Evolutionary conservation across 129 eudicot genomes (phyloP).

Genomic region (Centaurea solstitialis): DNA sequence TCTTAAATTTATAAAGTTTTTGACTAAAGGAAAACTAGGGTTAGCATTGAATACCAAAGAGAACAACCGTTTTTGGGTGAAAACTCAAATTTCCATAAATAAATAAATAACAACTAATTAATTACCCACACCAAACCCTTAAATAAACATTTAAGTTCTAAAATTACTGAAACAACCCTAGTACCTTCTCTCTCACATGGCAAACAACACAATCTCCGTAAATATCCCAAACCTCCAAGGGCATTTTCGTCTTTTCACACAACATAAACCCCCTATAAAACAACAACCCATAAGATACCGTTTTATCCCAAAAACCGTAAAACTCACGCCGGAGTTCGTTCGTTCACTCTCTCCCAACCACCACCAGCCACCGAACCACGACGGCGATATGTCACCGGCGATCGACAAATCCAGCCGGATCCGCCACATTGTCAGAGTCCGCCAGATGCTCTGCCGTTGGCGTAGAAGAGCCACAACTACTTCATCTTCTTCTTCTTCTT

Average conservation of each 20-base stretch:
- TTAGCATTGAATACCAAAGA: too few relatives aligned
- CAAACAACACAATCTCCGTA: conserved; percentile 13
- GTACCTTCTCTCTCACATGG: conserved; percentile 11
- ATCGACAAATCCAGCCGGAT: conserved; percentile 51
- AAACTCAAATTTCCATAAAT: background rate
- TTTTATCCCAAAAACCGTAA: conserved; percentile 18
- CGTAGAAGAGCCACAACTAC: conserved; percentile 39
- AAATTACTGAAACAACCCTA: background rate
- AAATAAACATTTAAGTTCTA: background rate
- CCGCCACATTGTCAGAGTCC: conserved; percentile 58
- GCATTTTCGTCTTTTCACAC: conserved; percentile 5
- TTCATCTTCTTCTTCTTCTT: conserved; percentile 7
- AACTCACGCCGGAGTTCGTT: background rate
- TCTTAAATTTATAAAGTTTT: too few relatives aligned
- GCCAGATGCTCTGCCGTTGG: conserved; percentile 76
- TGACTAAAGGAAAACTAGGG: too few relatives aligned
- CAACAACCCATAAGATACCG: background rate
- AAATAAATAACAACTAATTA: background rate
- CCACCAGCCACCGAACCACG: background rate
- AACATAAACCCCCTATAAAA: conserved; percentile 1
- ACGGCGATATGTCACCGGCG: conserved; percentile 39
- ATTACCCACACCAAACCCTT: background rate
- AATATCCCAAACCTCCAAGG: background rate
- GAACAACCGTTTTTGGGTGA: background rate
- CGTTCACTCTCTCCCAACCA: too few relatives aligned